Evolutionary conservation across 768 basidiomycete species (phyloP), one percentile per base, ranked within the genome.

Genomic region (Pisolithus microcarpus): DNA sequence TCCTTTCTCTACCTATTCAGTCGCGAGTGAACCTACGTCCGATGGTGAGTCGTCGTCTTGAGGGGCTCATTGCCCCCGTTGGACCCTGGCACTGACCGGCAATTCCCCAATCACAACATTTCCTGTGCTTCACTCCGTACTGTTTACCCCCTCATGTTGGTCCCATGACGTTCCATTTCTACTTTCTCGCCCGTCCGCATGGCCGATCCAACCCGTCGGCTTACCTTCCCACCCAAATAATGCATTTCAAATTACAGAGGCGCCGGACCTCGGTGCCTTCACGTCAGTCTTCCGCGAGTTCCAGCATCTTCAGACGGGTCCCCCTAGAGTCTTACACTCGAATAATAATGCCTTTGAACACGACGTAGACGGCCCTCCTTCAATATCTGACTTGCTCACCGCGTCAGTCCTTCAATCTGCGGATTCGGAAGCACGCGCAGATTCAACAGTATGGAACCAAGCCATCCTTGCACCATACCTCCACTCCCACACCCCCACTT

Each of bases 261-360:
- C 77, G 52, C 85, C 85, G 39, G 84, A 87, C 65, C 74, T 88
- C 7, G 87, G 86, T 7, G 82, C 83, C 8, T 87, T 88, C 65
- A 77, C 72, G 13, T 73, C 78, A 34, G 83, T 88, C 21, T 77
- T 88, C 43, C 75, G 84, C n/a, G 85, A 81, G 49, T 72, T 82
- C 66, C 74, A 70, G 18, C 75, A 82, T 50, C 61, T 82, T 0
- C 80, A 82, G 53, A 80, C 72, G 4, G 74, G 72, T 68, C 61
- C 52, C 39, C 62, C 59, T 43, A 65, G 61, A 37, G 53, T 53
- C 50, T 54, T 64, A 21, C 55, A 55, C 44, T 45, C 56, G 26
- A 52, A 57, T 2, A 55, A 50, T 28, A 57, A 56, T 50, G 53
- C 61, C 48, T 6, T 19, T 59, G 49, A 46, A 23, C 53, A 64